These are phyloP conservation scores for Malus sieversii DNA, from an alignment of 306 rosid species.

Conservation along the genomic window DNA sequence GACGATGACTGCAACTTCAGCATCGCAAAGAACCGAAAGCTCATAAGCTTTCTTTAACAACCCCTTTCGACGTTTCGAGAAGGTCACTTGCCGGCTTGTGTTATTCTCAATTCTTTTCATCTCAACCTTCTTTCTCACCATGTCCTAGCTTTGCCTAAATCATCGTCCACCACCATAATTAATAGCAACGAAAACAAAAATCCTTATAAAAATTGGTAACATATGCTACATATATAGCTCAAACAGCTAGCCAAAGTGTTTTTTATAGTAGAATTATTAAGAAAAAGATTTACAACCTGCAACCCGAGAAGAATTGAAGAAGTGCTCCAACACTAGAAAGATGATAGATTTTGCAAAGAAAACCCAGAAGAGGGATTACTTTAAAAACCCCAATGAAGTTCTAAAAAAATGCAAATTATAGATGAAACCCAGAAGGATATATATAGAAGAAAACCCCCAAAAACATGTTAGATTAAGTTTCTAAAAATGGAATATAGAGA, in stretches of 20 bases:
- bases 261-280: no score
- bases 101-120: conserved; percentile 52
- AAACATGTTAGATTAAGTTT: neutral
- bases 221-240: neutral
- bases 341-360: neutral
- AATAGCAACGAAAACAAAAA: neutral
- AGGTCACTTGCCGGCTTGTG: conserved; percentile 53
- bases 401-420: neutral
- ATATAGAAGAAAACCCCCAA: neutral
- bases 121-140: conserved; percentile 66
- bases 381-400: neutral
- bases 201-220: neutral
- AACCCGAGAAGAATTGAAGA: neutral
- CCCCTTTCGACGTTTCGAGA: conserved; percentile 57
- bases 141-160: conserved; percentile 13
- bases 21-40: conserved; percentile 67
- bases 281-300: neutral
- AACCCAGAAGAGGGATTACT: neutral
- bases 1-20: conserved; percentile 46
- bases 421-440: neutral
- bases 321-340: neutral
- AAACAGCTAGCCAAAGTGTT: neutral
- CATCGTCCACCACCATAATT: neutral
- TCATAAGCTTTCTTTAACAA: conserved; percentile 60
- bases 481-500: neutral